These are phyloP conservation scores for Macadamia tetraphylla DNA, from an alignment of 164 flowering plant genomes.

Conservation along the genomic window DNA sequence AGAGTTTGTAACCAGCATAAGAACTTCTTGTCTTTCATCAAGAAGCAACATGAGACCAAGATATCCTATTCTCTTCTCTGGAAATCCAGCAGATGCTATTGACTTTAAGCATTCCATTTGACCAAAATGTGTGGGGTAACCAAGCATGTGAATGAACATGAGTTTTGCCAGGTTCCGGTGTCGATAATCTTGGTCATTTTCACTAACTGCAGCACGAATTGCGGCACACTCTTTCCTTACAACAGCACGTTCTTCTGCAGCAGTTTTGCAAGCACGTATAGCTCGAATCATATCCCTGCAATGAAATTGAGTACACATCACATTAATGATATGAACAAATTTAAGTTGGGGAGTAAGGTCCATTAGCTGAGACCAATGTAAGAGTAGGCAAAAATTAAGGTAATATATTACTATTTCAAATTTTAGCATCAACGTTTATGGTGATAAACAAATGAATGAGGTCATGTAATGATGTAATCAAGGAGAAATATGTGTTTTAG, in stretches of 20 bases:
- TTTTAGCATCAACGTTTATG: background rate
- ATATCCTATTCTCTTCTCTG: constrained; percentile 98
- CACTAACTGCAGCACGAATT: constrained; percentile 90
- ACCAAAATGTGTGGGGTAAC: constrained; percentile 99
- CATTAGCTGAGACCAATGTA: background rate
- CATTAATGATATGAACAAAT: background rate
- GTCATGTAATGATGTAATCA: background rate
- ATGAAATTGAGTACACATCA: constrained; percentile 1
- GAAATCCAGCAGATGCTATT: constrained; percentile 95
- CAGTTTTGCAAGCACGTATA: constrained; percentile 97
- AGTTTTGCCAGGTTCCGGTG: constrained; percentile 98
- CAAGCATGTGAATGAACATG: constrained; percentile 99
- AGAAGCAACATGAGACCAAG: constrained; percentile 98
- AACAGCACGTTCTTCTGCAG: constrained; percentile 98
- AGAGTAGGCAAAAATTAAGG: background rate
- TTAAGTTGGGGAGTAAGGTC: background rate
- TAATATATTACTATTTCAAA: background rate
- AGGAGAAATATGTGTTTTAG: background rate
- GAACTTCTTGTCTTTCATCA: constrained; percentile 99
- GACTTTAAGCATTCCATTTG: constrained; percentile 99
- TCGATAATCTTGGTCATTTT: constrained; percentile 83
- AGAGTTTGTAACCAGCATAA: constrained; percentile 97
- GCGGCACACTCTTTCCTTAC: constrained; percentile 98
- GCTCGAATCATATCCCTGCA: constrained; percentile 98
- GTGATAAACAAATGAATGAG: background rate